These are phyloP conservation scores for Apiotrichum mycotoxinovorans DNA, from an alignment of 1,284 basidiomycete genomes.

Conservation along the genomic window DNA sequence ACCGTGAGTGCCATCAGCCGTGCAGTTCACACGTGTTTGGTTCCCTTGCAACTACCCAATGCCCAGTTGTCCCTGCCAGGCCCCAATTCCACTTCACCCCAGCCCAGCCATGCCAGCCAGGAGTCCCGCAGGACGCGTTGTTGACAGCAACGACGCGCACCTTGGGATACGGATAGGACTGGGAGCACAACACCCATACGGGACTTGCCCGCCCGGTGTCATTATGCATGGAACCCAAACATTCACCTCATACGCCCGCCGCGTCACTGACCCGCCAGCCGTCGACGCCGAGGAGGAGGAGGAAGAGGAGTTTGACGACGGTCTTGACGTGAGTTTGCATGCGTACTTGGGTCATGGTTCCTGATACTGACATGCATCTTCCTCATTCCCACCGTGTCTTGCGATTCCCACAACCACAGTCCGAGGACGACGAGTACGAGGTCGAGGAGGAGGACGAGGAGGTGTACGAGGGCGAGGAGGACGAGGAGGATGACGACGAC, in stretches of 20 bases:
- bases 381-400: no score
- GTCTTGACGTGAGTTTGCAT: not conserved
- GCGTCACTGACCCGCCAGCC: not conserved
- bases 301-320: slow-evolving; percentile 1
- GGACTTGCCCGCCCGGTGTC: no score
- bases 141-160: not conserved
- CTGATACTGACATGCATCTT: no score
- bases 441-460: slow-evolving; percentile 20
- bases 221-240: no score
- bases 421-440: slow-evolving; percentile 15
- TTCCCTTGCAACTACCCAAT: not conserved
- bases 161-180: no score
- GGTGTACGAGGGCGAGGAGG: slow-evolving; percentile 10
- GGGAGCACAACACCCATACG: no score
- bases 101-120: no score
- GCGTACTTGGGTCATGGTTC: no score
- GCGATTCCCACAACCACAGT: no score
- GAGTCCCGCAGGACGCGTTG: not conserved
- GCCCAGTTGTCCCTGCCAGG: not conserved
- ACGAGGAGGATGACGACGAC: slow-evolving; percentile 13
- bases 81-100: no score
- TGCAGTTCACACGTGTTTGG: not conserved
- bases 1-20: slow-evolving; percentile 4
- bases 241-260: no score
- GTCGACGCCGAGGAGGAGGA: slow-evolving; percentile 5